phyloP scores from a whole-genome alignment of 2,329 filamentous ascomycete genomes.

The Teratosphaeria zuluensis region DNA sequence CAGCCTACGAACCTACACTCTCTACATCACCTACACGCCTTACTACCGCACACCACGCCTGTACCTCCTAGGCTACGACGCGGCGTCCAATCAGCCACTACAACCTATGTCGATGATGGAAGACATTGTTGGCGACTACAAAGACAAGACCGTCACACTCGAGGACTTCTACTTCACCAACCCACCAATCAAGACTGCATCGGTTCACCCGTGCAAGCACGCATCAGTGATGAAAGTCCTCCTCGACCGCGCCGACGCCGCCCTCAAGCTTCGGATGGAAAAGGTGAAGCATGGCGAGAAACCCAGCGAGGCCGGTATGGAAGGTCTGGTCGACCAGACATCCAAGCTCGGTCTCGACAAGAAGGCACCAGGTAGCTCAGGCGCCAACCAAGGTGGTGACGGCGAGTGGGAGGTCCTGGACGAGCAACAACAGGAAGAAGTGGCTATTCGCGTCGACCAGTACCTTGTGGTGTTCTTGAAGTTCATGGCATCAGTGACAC shows the following conservation, averaged over 20 bases:
- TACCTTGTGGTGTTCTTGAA: slow-evolving; percentile 82
- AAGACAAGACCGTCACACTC: slow-evolving; percentile 95
- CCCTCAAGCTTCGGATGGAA: slow-evolving; percentile 76
- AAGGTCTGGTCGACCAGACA: slow-evolving; percentile 77
- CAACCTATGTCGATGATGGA: slow-evolving; percentile 86
- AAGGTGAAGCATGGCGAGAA: slow-evolving; percentile 54
- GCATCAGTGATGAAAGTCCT: slow-evolving; percentile 97
- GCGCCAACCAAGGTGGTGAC: slow-evolving; percentile 38
- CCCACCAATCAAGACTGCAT: slow-evolving; percentile 87
- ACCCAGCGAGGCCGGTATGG: slow-evolving; percentile 55
- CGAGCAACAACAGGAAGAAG: slow-evolving; percentile 53
- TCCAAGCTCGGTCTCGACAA: slow-evolving; percentile 47
- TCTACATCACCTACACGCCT: slow-evolving; percentile 96
- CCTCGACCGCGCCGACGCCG: slow-evolving; percentile 87
- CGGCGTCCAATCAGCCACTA: slow-evolving; percentile 50
- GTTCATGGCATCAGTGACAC: slow-evolving; percentile 68
- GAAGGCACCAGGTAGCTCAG: slow-evolving; percentile 36
- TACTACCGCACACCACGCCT: slow-evolving; percentile 94
- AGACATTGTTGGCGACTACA: slow-evolving; percentile 92
- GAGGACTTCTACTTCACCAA: slow-evolving; percentile 96
- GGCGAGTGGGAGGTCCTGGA: slow-evolving; percentile 55
- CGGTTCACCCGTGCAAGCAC: slow-evolving; percentile 93
- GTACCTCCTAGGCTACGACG: slow-evolving; percentile 88
- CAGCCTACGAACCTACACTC: slow-evolving; percentile 76
- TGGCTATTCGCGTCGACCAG: slow-evolving; percentile 79